A percentile compares a stretch with the other conserved stretches of the same genome.
Evolutionary conservation across 2,329 filamentous ascomycete species (phyloP).

Genomic region (Cytospora paraplurivora): DNA sequence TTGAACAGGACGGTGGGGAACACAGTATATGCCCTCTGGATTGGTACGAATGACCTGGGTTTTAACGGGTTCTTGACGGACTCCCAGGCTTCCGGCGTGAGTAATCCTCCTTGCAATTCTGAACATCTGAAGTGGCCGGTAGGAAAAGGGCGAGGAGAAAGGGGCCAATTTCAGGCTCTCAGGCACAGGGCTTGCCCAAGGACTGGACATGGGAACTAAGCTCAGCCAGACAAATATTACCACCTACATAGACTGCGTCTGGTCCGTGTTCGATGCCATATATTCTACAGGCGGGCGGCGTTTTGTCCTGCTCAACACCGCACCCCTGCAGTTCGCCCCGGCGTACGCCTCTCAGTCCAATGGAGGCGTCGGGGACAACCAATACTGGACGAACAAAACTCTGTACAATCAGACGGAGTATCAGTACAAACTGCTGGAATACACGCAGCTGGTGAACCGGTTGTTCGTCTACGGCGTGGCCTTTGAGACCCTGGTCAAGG

Average conservation of each 20-base stretch:
- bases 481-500: constrained; percentile 46
- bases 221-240: constrained; percentile 53
- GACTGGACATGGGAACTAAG: neutral
- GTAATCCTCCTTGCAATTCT: neutral
- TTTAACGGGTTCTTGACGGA: constrained; percentile 66
- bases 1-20: constrained; percentile 51
- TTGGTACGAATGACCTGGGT: constrained; percentile 80
- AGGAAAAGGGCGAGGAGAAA: neutral
- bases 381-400: constrained; percentile 51
- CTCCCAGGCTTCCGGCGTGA: constrained; percentile 52
- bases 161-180: no score
- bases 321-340: constrained; percentile 68
- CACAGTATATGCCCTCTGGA: constrained; percentile 77
- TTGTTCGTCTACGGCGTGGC: constrained; percentile 53
- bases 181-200: no score
- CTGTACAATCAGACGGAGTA: constrained; percentile 51
- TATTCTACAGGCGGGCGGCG: constrained; percentile 68
- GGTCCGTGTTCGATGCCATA: constrained; percentile 61
- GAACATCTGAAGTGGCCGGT: neutral
- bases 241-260: constrained; percentile 70
- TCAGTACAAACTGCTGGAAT: constrained; percentile 51
- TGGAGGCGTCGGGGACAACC: constrained; percentile 45
- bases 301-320: constrained; percentile 72
- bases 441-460: constrained; percentile 52
- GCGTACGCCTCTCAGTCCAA: constrained; percentile 58